Conservation (phyloP, 202 grass and related monocot genomes). For the Dendrocalamus latiflorus region DNA sequence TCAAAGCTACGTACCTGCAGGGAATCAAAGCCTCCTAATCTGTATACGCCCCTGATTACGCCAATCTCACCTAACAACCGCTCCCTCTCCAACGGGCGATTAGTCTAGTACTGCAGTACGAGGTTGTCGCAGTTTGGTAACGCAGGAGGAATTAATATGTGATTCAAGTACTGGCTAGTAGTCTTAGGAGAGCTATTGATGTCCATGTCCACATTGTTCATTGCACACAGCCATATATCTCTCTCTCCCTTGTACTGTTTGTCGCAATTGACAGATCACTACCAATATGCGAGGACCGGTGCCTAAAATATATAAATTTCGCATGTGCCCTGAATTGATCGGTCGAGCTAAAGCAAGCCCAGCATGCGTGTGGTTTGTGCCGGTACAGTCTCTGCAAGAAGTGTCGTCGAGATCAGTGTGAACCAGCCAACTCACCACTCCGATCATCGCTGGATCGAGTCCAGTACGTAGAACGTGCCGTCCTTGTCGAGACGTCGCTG, state of each 20-base stretch:
- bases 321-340: background rate
- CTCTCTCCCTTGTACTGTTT: background rate
- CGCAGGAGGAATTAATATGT: background rate
- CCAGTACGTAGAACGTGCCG: no score
- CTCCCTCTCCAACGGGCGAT: no score
- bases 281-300: background rate
- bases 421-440: background rate
- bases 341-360: background rate
- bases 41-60: no score
- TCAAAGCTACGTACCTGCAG: no score
- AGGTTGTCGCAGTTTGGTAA: background rate
- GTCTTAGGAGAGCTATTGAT: slow-evolving; percentile 29
- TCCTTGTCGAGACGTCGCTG: no score
- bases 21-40: no score
- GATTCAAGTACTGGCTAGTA: background rate
- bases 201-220: slow-evolving; percentile 23
- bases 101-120: background rate
- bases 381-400: background rate
- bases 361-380: background rate
- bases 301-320: background rate
- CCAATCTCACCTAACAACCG: no score
- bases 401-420: background rate
- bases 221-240: background rate
- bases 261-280: slow-evolving; percentile 1
- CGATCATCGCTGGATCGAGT: no score